Evolutionary conservation across 106 monocot genomes (phyloP).

Genomic region (Xerophyta viscosa): DNA sequence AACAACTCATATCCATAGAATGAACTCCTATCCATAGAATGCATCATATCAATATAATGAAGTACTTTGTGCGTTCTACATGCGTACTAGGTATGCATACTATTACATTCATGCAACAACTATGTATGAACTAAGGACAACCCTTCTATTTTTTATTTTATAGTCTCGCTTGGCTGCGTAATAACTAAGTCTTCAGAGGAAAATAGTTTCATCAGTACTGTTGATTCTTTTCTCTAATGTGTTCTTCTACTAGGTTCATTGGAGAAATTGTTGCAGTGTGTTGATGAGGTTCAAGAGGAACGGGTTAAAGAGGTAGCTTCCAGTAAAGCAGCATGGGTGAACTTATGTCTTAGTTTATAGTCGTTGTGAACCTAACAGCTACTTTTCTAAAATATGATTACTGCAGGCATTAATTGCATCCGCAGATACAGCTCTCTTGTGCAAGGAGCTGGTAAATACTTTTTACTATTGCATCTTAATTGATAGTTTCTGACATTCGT

Average conservation of each 20-base stretch:
- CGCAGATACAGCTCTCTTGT: slow-evolving; percentile 56
- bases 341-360: background rate
- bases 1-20: too few species aligned
- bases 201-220: background rate
- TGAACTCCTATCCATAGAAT: too few species aligned
- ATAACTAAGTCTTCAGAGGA: background rate
- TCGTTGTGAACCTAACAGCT: background rate
- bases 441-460: slow-evolving; percentile 71
- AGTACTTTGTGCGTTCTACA: too few species aligned
- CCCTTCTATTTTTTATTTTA: too few species aligned
- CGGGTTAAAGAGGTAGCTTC: slow-evolving; percentile 55
- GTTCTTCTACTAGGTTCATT: slow-evolving; percentile 48
- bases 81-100: too few species aligned
- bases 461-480: background rate
- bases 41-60: too few species aligned
- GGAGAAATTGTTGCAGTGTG: slow-evolving; percentile 76
- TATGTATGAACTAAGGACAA: too few species aligned
- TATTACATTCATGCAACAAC: too few species aligned
- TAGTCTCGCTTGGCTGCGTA: too few species aligned
- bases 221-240: background rate
- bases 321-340: background rate
- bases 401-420: slow-evolving; percentile 51
- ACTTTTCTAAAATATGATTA: background rate
- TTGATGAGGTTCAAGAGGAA: slow-evolving; percentile 82
- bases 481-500: too few species aligned